Evolutionary conservation across 1,139 yeast genomes (phyloP).

Genomic region (Groenewaldozyma auringiensis): DNA sequence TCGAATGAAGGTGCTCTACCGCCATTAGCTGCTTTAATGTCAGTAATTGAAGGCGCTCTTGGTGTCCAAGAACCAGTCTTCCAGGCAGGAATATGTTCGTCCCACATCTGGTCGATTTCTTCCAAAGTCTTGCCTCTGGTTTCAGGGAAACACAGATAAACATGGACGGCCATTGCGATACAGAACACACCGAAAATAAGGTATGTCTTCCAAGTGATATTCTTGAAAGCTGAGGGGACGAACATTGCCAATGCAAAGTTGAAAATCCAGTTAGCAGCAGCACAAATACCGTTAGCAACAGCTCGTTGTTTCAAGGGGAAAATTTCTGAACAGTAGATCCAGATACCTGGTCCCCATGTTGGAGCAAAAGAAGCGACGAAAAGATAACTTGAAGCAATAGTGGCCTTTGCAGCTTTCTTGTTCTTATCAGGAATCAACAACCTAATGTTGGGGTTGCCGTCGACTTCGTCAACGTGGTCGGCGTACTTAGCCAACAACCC

Average conservation of each 20-base stretch:
- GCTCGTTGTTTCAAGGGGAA: slow-evolving; percentile 56
- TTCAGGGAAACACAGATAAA: slow-evolving; percentile 55
- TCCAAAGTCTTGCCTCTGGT: slow-evolving; percentile 57
- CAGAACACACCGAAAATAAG: slow-evolving; percentile 61
- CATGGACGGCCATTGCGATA: slow-evolving; percentile 47
- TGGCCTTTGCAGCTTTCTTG: slow-evolving; percentile 37
- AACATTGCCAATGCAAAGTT: slow-evolving; percentile 49
- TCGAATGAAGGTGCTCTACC: slow-evolving; percentile 25
- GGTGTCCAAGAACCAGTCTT: slow-evolving; percentile 33
- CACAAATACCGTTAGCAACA: slow-evolving; percentile 45
- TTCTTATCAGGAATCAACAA: slow-evolving; percentile 39
- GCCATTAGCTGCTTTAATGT: slow-evolving; percentile 24
- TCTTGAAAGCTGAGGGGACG: slow-evolving; percentile 45
- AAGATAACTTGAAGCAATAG: slow-evolving; percentile 56
- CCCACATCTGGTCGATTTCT: slow-evolving; percentile 58
- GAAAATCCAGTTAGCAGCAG: slow-evolving; percentile 57
- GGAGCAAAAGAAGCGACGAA: slow-evolving; percentile 61
- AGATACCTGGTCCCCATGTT: slow-evolving; percentile 58
- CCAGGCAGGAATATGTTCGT: slow-evolving; percentile 54
- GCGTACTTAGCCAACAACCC: slow-evolving; percentile 40
- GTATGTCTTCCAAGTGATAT: slow-evolving; percentile 50
- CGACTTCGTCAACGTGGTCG: slow-evolving; percentile 29
- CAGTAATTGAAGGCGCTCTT: slow-evolving; percentile 22
- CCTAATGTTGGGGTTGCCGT: slow-evolving; percentile 40
- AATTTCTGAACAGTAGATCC: slow-evolving; percentile 51